A percentile compares a stretch with the other conserved stretches of the same genome.
phyloP scores from a whole-genome alignment of 257 asterid genomes.

The Plantago ovata region DNA sequence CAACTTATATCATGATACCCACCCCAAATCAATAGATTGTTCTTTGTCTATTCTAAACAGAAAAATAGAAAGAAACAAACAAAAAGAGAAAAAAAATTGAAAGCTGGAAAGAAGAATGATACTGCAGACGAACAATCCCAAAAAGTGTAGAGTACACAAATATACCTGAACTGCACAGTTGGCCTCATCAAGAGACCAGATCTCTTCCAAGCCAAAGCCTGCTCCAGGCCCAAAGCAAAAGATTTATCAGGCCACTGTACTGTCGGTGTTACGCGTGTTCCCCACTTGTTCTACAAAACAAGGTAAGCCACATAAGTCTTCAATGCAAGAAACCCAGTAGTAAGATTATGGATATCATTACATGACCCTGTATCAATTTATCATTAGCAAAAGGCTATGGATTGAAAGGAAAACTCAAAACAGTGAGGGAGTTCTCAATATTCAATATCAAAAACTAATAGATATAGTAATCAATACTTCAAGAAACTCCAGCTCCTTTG shows the following conservation, averaged over 20 bases:
- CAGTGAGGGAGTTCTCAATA: too few relatives aligned
- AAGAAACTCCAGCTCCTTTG: too few relatives aligned
- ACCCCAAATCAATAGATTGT: too few relatives aligned
- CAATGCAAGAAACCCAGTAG: slow-evolving; percentile 3
- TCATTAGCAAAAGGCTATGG: too few relatives aligned
- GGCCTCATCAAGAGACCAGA: slow-evolving; percentile 95
- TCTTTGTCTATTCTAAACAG: not conserved
- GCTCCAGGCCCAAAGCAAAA: slow-evolving; percentile 72
- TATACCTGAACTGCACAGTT: slow-evolving; percentile 75
- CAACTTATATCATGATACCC: too few relatives aligned
- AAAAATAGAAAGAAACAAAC: not conserved
- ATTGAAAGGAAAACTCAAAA: too few relatives aligned
- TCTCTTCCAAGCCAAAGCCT: slow-evolving; percentile 97
- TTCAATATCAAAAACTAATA: too few relatives aligned
- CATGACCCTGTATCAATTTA: too few relatives aligned
- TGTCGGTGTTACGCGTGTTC: slow-evolving; percentile 77
- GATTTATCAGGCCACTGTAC: slow-evolving; percentile 93
- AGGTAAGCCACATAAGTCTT: slow-evolving; percentile 17
- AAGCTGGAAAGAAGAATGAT: slow-evolving; percentile 3
- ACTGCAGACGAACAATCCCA: slow-evolving; percentile 1
- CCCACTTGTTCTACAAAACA: slow-evolving; percentile 75
- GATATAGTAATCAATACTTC: too few relatives aligned
- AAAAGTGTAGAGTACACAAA: not conserved
- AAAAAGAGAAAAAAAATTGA: not conserved
- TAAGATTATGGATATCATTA: too few relatives aligned